Base-by-base conservation (phyloP, 257 asterid species). In the Petunia axillaris region DNA sequence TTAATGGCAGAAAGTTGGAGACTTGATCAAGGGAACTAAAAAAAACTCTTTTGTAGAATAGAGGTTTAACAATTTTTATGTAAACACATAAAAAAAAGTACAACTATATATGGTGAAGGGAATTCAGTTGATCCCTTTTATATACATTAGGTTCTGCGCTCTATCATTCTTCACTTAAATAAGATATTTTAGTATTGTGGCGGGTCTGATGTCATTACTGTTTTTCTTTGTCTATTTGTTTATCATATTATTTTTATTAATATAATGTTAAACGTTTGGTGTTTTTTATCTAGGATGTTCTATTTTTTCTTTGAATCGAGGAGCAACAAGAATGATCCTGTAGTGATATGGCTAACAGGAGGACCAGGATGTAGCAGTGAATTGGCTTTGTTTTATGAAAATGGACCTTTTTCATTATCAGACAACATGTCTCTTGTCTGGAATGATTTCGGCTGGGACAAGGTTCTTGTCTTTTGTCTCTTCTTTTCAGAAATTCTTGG, bases 351-450 rank as follows among this genome's bases (percentile, higher is more conserved):
- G 97, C 80, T 95, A 63, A 86, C 93, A 0, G 98, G 98, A 80
- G 98, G 98, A 8, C 98, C 98, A 1, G 98, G 99, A 25, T 95
- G 98, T 85, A 89, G 95, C 70, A 52, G 95, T 83, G 90, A 90
- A 14, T 38, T 91, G 80, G 98, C 97, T 65, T 86, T 95, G 89
- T 93, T 95, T 75, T 91, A 84, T 53, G 97, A 91, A 83, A 94
- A 94, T 75, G 98, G 97, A 58, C 97, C 98, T 73, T 95, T 87
- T 79, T 85, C 89, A 35, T 64, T 95, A n/a, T 50, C 89, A 54
- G 46, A 64, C 35, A 82, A 88, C 84, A 35, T 82, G 75, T 88
- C 98, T 48, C 93, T 94, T 57, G 84, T 53, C 38, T 91, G 91
- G 94, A 94, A 93, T 79, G 90, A 93, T 50, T 93, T 84, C 43